These are phyloP conservation scores for Yamadazyma sp. DNA, from an alignment of 805 yeast genomes.

Conservation along the genomic window DNA sequence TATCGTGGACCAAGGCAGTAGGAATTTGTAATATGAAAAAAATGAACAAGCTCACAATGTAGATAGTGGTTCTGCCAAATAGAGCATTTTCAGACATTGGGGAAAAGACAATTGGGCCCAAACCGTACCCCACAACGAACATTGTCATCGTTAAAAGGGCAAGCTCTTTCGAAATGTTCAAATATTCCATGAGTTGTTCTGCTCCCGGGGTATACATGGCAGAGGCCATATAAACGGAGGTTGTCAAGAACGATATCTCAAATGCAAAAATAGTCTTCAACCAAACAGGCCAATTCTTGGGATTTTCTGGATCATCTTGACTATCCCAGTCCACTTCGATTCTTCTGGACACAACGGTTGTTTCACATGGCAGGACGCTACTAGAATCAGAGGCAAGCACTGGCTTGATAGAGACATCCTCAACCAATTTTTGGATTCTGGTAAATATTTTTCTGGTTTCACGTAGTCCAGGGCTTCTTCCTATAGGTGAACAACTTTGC, in stretches of 20 bases:
- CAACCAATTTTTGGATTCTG: too few species aligned
- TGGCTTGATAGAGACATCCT: slow-evolving; percentile 1
- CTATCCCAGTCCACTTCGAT: slow-evolving; percentile 29
- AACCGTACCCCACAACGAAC: slow-evolving; percentile 62
- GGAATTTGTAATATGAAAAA: slow-evolving; percentile 58
- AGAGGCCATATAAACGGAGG: slow-evolving; percentile 56
- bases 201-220: slow-evolving; percentile 57
- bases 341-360: too few species aligned
- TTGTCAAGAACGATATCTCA: slow-evolving; percentile 11
- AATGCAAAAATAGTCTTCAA: slow-evolving; percentile 42
- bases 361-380: too few species aligned
- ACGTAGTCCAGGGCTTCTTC: too few species aligned
- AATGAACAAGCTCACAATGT: slow-evolving; percentile 46
- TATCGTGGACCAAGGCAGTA: slow-evolving; percentile 49
- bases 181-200: slow-evolving; percentile 44
- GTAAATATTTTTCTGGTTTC: too few species aligned
- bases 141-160: slow-evolving; percentile 54
- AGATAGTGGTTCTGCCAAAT: slow-evolving; percentile 54
- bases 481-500: too few species aligned
- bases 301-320: slow-evolving; percentile 55
- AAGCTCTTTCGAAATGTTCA: slow-evolving; percentile 41
- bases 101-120: slow-evolving; percentile 60
- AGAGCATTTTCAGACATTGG: slow-evolving; percentile 58
- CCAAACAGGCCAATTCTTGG: slow-evolving; percentile 52
- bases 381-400: too few species aligned